Evolutionary conservation across 352 stramenopile species (phyloP), one percentile per base, ranked within the genome.

Genomic region (Phytophthora hybrid): DNA sequence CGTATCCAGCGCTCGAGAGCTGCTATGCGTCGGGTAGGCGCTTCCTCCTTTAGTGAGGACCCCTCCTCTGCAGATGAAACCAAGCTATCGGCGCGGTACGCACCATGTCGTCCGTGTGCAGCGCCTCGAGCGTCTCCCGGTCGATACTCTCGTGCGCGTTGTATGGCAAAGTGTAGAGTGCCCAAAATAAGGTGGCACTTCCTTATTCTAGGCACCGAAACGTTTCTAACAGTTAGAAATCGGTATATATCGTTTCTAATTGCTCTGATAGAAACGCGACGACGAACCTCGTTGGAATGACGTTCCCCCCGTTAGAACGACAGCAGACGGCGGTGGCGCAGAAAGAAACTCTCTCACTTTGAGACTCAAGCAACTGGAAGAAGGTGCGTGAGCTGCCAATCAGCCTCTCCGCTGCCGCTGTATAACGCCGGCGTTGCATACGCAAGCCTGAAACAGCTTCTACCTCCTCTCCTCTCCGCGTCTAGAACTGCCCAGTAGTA

Each of bases 81-180:
- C 4, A 5, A 4, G 16, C 9, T 14, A 56, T 3, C 18, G 23
- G 21, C 23, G 10, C 47, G n/a, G 3, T 19, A 77, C 73, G 63
- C 57, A 80, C 73, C 73, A 80, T 80, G 4, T 69, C 60, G 11
- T 49, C 58, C 44, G 57, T 58, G 10, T 65, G 34, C 34, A 76
- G 55, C 31, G 41, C 19, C 58, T 53, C 44, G 37, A 73, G 55
- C 64, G 62, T 34, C 46, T 41, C 56, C 71, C 59, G 18, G 59
- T 18, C 58, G 26, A 23, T 56, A 41, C 62, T 19, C 21, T 56
- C 41, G 44, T 41, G 57, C 44, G 37, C 55, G 51, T 11, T 73
- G 37, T 56, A 46, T 60, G 53, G 61, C 41, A 66, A 73, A 44
- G 26, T 66, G 52, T 1, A n/a, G 26, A 72, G n/a, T 73, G 57